Evolutionary conservation across 768 basidiomycete species (phyloP), one percentile per base, ranked within the genome.

Genomic region (Macrolepiota albuminosa): DNA sequence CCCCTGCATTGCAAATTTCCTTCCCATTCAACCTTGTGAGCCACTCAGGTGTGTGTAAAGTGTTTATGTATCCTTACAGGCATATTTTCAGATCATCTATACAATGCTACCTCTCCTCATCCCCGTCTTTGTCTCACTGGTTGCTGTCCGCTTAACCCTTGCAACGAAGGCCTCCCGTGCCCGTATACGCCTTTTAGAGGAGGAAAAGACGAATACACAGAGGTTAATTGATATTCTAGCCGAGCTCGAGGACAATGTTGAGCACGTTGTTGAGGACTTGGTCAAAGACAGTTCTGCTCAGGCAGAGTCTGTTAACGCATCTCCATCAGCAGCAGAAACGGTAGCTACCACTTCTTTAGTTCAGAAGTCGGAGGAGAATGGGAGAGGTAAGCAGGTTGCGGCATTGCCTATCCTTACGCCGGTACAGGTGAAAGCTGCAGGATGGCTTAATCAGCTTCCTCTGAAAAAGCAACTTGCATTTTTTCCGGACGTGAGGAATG

Each of bases 21-120:
- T 91, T 91, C 61, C 92, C 91, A 2, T 71, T 84, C 56, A 94
- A 92, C 67, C 54, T 93, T 18, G 88, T 93, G 64, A 58, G 87
- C 73, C 8, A 55, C 6, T 16, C 40, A 33, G 24, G 14, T 39
- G 34, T 24, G 14, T 39, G 34, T 24, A 39, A 9, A 8, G 10
- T 56, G 16, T 54, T 59, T 14, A 47, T 29, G 5, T 40, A 34
- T 52, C 39, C 40, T 59, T 14, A 63, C 57, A 53, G 11, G 52
- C 31, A 43, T 34, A 57, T 46, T 43, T 34, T 11, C 62, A 88
- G 87, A 57, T 83, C 13, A 52, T 88, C 4, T 84, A 84, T 63
- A 57, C 75, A 1, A 58, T 83, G 18, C 71, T 91, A 10, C 92
- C 93, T 0, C 46, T 93, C 46, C 69, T 94, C 11, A 64, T 92